Conservation (phyloP, 768 basidiomycete species). For the Collybia sp. region DNA sequence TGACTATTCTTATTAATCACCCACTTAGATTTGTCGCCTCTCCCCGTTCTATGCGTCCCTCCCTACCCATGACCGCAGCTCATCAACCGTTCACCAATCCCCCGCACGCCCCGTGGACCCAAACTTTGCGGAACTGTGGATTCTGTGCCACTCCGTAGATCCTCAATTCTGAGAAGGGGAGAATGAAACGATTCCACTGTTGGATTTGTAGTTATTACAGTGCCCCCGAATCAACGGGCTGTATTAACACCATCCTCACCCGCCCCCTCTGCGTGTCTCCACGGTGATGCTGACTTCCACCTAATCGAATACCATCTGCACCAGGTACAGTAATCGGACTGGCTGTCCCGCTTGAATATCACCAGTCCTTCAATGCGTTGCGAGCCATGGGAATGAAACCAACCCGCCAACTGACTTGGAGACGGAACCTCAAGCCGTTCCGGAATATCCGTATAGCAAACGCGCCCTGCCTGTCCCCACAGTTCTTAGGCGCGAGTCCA, state of each 20-base stretch:
- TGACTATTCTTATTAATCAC: too few species aligned
- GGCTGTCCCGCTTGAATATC: constrained; percentile 85
- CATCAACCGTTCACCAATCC: too few species aligned
- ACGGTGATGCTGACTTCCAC: constrained; percentile 87
- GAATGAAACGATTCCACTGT: background rate
- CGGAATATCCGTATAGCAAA: constrained; percentile 92
- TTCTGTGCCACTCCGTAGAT: too few species aligned
- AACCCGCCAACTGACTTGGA: constrained; percentile 60
- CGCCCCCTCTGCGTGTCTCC: constrained; percentile 88
- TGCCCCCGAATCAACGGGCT: constrained; percentile 54
- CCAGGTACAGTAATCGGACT: constrained; percentile 82
- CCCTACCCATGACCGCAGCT: too few species aligned
- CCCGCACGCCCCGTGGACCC: too few species aligned
- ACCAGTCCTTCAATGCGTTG: constrained; percentile 71
- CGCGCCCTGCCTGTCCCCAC: constrained; percentile 52
- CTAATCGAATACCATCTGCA: constrained; percentile 73
- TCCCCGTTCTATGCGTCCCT: too few species aligned
- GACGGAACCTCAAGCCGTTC: constrained; percentile 93
- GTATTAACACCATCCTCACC: constrained; percentile 77
- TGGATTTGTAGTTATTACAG: too few species aligned
- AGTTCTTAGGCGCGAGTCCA: constrained; percentile 80
- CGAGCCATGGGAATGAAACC: background rate
- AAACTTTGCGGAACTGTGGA: too few species aligned
- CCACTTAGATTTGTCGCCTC: too few species aligned
- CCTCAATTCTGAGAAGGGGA: background rate